Percentiles rank a stretch among this genome's conserved stretches.
Evolutionary conservation across 2,329 filamentous ascomycete genomes (phyloP).

Genomic region (Aspergillus quadrilineatus): DNA sequence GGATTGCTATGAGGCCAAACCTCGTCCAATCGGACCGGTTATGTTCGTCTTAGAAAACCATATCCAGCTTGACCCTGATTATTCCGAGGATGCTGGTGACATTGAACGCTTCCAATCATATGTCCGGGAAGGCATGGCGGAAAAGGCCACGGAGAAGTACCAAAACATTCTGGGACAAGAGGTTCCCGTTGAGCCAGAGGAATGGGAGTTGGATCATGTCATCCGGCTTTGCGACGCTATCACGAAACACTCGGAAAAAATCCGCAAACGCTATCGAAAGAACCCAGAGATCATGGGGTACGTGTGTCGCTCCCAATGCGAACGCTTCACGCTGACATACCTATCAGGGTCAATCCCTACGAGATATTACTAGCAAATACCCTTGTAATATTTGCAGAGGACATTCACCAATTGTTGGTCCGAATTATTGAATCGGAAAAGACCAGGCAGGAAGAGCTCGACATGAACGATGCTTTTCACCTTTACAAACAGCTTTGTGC

Average conservation of each 20-base stretch:
- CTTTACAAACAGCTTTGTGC: conserved; percentile 85
- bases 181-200: conserved; percentile 74
- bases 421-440: conserved; percentile 74
- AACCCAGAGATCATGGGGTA: conserved; percentile 82
- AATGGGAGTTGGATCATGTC: conserved; percentile 89
- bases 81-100: conserved; percentile 68
- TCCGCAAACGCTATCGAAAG: conserved; percentile 87
- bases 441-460: conserved; percentile 70
- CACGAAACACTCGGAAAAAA: conserved; percentile 79
- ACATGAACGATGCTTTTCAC: conserved; percentile 89
- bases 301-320: conserved; percentile 13
- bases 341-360: conserved; percentile 54
- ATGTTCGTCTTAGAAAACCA: conserved; percentile 81
- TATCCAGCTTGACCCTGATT: conserved; percentile 74
- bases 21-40: conserved; percentile 74
- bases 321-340: conserved; percentile 19
- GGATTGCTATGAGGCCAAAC: conserved; percentile 84
- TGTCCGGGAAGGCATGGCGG: conserved; percentile 68
- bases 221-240: conserved; percentile 85
- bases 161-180: conserved; percentile 73
- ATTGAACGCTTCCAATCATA: conserved; percentile 69
- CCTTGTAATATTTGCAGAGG: conserved; percentile 85
- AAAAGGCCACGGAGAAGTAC: conserved; percentile 77
- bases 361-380: conserved; percentile 77
- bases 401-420: conserved; percentile 80